These are phyloP conservation scores for Nannochloris sp. DNA, from an alignment of 139 green algal species.

Conservation along the genomic window DNA sequence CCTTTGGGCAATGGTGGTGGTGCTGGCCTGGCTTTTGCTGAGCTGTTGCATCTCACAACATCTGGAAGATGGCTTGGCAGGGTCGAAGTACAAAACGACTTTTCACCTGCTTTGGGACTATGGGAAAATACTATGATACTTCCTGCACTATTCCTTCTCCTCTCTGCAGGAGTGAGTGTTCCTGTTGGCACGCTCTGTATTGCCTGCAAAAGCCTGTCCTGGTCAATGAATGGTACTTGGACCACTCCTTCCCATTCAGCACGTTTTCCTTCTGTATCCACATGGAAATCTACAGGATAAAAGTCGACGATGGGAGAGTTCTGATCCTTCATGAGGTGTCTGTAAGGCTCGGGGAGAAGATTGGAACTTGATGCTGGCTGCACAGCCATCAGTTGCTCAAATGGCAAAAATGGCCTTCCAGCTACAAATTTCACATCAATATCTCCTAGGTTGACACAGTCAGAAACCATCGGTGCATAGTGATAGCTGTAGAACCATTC, in stretches of 20 bases:
- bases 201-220: conserved; percentile 58
- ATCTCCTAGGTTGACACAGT: conserved; percentile 25
- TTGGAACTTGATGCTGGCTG: conserved; percentile 53
- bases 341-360: conserved; percentile 70
- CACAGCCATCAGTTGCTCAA: conserved; percentile 86
- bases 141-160: conserved; percentile 57
- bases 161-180: conserved; percentile 55
- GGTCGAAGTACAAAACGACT: conserved; percentile 54
- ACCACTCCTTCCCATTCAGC: conserved; percentile 86
- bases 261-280: conserved; percentile 89
- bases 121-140: conserved; percentile 58
- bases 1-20: conserved; percentile 50
- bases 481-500: conserved; percentile 92
- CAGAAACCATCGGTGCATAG: conserved; percentile 80
- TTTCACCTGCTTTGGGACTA: conserved; percentile 27
- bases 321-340: conserved; percentile 66
- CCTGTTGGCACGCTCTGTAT: conserved; percentile 18
- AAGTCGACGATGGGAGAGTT: conserved; percentile 79
- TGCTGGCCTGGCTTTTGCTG: conserved; percentile 25
- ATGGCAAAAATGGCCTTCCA: conserved; percentile 76
- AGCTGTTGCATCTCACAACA: conserved; percentile 30
- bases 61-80: conserved; percentile 46
- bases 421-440: conserved; percentile 44
- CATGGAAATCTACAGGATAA: conserved; percentile 68
- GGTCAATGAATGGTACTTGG: conserved; percentile 65